phyloP scores from a whole-genome alignment of 73 alveolate species.

The Tetrahymena borealis region DNA sequence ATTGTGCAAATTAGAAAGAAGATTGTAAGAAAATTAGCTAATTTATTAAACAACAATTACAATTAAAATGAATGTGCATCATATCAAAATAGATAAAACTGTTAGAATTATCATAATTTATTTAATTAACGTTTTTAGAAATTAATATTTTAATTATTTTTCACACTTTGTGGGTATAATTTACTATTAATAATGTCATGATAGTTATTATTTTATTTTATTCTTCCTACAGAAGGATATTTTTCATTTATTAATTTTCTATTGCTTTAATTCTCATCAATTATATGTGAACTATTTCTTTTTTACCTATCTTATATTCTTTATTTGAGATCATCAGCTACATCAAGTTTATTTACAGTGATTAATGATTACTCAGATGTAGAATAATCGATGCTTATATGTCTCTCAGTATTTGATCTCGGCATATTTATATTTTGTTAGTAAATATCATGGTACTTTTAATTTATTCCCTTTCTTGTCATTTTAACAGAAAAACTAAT shows the following conservation, averaged over 20 bases:
- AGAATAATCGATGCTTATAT: neutral
- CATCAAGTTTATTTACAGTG: neutral
- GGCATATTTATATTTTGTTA: neutral
- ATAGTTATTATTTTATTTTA: neutral
- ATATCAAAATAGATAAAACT: too few species aligned
- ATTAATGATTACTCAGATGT: neutral
- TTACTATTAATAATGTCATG: neutral
- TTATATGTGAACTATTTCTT: neutral
- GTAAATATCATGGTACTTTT: neutral
- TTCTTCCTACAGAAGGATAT: neutral
- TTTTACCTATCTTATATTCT: neutral
- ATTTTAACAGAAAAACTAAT: neutral
- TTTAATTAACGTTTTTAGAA: too few species aligned
- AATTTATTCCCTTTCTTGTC: neutral
- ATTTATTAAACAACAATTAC: too few species aligned
- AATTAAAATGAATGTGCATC: too few species aligned
- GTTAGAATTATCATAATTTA: too few species aligned
- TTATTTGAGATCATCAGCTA: neutral
- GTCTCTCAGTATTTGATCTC: neutral
- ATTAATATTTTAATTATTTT: neutral
- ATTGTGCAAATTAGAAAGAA: too few species aligned
- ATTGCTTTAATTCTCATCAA: neutral
- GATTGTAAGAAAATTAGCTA: too few species aligned
- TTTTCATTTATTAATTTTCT: neutral
- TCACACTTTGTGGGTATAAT: neutral